Conservation (phyloP, 73 alveolate species). For the Uronychia setigera region DNA sequence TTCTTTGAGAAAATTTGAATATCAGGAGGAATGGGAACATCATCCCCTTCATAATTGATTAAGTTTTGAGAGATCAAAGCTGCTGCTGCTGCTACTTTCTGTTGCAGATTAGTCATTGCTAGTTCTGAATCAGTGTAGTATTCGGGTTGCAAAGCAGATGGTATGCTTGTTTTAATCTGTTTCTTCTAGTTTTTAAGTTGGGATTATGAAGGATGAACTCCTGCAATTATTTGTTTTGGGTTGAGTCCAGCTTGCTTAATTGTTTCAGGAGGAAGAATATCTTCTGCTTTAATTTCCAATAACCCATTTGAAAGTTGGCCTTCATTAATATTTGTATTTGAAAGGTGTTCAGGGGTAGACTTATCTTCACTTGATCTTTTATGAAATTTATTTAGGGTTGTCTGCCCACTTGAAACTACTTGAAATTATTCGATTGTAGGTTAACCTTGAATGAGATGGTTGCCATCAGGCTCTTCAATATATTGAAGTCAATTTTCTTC, state of each 20-base stretch:
- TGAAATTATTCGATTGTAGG: not conserved
- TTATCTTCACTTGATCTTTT: not conserved
- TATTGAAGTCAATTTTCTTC: too few species aligned
- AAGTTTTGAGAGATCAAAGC: not conserved
- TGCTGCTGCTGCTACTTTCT: not conserved
- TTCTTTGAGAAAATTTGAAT: not conserved
- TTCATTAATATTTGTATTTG: too few species aligned
- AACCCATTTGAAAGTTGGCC: not conserved
- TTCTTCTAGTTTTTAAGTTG: not conserved
- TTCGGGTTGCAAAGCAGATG: not conserved
- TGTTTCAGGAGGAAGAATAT: not conserved
- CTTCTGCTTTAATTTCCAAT: not conserved
- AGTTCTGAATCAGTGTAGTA: not conserved
- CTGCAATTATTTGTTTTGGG: not conserved
- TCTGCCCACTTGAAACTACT: not conserved
- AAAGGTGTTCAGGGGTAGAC: too few species aligned
- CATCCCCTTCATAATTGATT: not conserved
- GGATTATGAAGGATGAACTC: not conserved
- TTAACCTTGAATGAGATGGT: not conserved
- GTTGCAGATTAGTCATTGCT: not conserved
- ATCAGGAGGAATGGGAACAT: conserved; percentile 1
- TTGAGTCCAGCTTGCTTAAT: not conserved
- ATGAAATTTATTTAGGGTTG: not conserved
- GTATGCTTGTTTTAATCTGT: not conserved
- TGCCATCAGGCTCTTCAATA: not conserved